Evolutionary conservation across 164 flowering plant species (phyloP), one percentile per base, ranked within the genome.

Genomic region (Paratinospora sagittata): DNA sequence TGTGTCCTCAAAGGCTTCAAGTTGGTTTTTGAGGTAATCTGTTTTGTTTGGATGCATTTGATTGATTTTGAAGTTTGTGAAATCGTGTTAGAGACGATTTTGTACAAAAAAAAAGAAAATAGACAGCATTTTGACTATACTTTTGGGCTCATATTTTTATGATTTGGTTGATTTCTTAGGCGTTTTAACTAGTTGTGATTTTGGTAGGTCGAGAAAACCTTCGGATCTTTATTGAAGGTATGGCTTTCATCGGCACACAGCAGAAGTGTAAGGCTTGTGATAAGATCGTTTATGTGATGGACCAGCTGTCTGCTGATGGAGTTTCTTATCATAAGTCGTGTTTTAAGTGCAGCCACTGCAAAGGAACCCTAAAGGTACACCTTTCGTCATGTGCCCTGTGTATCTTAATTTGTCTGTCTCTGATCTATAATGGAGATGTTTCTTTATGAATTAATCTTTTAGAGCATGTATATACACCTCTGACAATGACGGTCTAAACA

Each of bases 321-420:
- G 83, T 85, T 69, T 65, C 79, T 70, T 94, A 88, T 73, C 98
- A 92, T 60, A 94, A 90, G 73, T 77, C 97, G 65, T 94, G 97
- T 83, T 94, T 94, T 85, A 94, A 83, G 83, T 95, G 98, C 74
- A 78, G 70, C 67, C 98, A 95, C 76, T 95, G 98, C 88, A 95
- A 89, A 84, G 92, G 96, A 63, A 90, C 97, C 1, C 81, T 94
- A 30, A 86, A 90, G 89, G 98, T 92, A 67, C 23, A 12, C 0
- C 37, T 67, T 63, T 41, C 21, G 26, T 60, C 1, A 17, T 68
- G 13, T 63, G 45, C 37, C 58, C 26, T 3, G 13, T 17, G 17
- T 49, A 49, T 1, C 55, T 49, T 49, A 7, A 13, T 49, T 13
- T 49, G 7, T 17, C 58, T 3, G 1, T 52, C 3, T 52, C 6